Conservation (phyloP, 139 green algal species). For the Chlorella sorokiniana region DNA sequence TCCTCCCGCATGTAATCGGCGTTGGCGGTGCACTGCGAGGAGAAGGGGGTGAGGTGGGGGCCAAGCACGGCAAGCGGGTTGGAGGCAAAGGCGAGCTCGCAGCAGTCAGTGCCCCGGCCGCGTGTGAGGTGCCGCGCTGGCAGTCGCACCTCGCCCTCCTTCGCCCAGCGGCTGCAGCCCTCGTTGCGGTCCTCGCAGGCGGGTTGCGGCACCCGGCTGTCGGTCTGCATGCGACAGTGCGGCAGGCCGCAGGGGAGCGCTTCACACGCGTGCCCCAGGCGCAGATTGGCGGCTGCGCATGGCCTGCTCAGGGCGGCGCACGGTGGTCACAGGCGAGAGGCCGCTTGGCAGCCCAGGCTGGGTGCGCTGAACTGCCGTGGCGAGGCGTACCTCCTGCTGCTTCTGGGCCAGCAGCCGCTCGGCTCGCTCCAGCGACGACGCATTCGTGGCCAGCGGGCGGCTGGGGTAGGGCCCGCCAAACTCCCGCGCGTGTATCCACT, state of each 20-base stretch:
- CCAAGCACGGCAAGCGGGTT: background rate
- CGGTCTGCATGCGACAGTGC: background rate
- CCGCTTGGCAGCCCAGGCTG: background rate
- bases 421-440: background rate
- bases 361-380: background rate
- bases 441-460: constrained; percentile 2
- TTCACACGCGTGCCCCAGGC: no score
- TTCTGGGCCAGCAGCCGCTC: constrained; percentile 13
- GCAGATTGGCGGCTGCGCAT: no score
- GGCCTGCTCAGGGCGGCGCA: no score
- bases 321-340: no score
- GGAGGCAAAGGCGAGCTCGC: background rate
- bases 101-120: background rate
- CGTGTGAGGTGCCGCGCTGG: background rate
- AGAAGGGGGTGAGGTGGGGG: background rate
- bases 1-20: background rate
- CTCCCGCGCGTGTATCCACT: constrained; percentile 25
- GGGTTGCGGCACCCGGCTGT: background rate
- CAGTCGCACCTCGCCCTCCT: constrained; percentile 2
- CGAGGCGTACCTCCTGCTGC: background rate
- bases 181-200: constrained; percentile 7
- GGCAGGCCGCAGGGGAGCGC: no score
- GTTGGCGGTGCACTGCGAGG: constrained; percentile 1
- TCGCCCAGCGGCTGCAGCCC: background rate
- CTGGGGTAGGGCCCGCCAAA: constrained; percentile 21